Conservation (phyloP, 2,329 filamentous ascomycete species). For the Cladophialophora bantiana region DNA sequence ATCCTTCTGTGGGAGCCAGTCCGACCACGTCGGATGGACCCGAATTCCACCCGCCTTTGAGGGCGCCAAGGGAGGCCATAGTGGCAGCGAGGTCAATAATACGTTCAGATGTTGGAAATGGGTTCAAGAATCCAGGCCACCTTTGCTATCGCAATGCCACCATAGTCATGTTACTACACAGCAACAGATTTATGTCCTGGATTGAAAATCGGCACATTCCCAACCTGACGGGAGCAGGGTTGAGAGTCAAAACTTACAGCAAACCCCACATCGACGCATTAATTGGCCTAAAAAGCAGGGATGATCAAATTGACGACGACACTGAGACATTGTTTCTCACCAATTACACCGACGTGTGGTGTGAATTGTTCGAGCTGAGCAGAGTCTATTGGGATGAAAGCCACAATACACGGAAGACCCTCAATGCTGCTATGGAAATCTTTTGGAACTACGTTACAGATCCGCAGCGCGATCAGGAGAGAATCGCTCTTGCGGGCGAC, state of each 20-base stretch:
- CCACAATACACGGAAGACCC: not conserved
- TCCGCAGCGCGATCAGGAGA: not conserved
- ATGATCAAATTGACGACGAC: not conserved
- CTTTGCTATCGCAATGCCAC: constrained; percentile 32
- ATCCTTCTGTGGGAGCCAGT: constrained; percentile 6
- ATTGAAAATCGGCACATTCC: constrained; percentile 29
- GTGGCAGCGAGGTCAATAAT: constrained; percentile 2
- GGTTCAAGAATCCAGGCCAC: constrained; percentile 7
- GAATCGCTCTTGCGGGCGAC: not conserved
- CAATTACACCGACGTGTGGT: constrained; percentile 29
- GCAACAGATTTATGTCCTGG: constrained; percentile 30
- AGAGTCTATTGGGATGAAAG: constrained; percentile 13
- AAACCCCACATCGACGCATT: constrained; percentile 1
- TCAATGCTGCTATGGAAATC: constrained; percentile 11
- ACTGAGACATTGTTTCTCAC: not conserved
- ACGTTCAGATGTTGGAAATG: not conserved
- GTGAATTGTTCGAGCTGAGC: constrained; percentile 26
- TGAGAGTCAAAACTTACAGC: constrained; percentile 12
- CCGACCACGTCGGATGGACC: constrained; percentile 24
- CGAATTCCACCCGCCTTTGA: constrained; percentile 11
- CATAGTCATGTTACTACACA: constrained; percentile 30
- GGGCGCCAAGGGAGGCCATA: not conserved
- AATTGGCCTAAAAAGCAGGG: not conserved
- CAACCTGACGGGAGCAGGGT: constrained; percentile 10
- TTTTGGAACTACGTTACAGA: constrained; percentile 24